Evolutionary conservation across 352 stramenopile genomes (phyloP), one percentile per base, ranked within the genome.

Genomic region (Aphanomyces stellatus): DNA sequence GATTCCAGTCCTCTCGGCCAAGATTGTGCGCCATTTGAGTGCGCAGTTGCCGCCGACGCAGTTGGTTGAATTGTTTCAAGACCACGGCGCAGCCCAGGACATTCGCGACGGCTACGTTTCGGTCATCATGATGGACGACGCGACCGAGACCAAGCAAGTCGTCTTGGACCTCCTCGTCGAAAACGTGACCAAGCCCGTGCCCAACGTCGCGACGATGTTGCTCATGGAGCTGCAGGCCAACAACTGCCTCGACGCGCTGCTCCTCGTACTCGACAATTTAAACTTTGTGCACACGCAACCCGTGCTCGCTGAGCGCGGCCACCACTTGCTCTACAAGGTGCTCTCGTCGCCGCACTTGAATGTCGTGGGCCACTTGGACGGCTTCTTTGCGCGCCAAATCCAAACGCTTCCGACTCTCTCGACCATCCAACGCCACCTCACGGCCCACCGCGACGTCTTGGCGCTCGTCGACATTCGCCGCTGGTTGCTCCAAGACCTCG

Each of bases 401-500:
- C 49, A 57, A 57, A 57, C 49, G 25, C 49, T 57, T n/a, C 49
- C 49, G 30, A 57, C 49, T 15, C 49, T 57, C 5, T 57, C 13
- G 49, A 22, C 49, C 22, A 57, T 57, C n/a, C 49, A 57, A 24
- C 49, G 4, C 49, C 49, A 57, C 25, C 6, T 57, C 6, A 57
- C 5, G 34, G 28, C 55, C 3, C 55, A 64, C 17, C 55, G 55
- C 4, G 55, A 51, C 25, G 22, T 51, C 11, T 30, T 64, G 34
- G 55, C 55, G 19, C 76, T 87, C 35, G 62, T 94, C 10, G 86
- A 89, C 56, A 89, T 90, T 80, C 82, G 82, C 19, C 83, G 82
- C 8, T 94, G 85, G 85, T 89, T 92, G 46, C 88, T 91, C 63
- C 90, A 94, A 67, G 80, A 76, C 3, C 70, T 92, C 1, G 78